Evolutionary conservation across 306 rosid genomes (phyloP), one percentile per base, ranked within the genome.

Genomic region (Morella rubra): DNA sequence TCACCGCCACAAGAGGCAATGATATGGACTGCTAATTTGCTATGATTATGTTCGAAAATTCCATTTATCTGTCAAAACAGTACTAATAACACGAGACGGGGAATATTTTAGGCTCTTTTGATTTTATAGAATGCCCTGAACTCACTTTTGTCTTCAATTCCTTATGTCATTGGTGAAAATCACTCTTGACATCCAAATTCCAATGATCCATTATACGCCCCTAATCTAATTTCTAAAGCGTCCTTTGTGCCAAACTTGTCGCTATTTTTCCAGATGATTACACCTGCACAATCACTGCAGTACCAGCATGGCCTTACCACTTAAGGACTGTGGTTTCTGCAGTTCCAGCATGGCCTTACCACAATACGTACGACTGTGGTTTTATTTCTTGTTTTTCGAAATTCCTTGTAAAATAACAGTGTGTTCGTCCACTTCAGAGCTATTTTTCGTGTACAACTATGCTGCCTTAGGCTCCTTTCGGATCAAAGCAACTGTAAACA

Each of bases 401-500:
- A 41, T 1, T 51, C 44, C 69, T 24, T 54, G 56, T 37, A 69
- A 52, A 73, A 19, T 19, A 66, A 78, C 58, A 73, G 50, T 18
- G 72, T 69, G 40, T 61, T 71, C 78, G 37, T 32, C 37, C 78
- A 74, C 74, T 73, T 62, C 76, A 44, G 70, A 67, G 45, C 40
- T 49, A 45, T 49, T 12, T 75, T 83, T 78, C 51, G 76, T 65
- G 51, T 74, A 61, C 44, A 44, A 78, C 37, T 73, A 60, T 79
- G 18, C 70, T 40, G 71, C 77, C 80, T 32, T 53, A 54, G 78
- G 72, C 76, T 54, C 70, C 86, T 24, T 76, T 60, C 42, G 13
- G 16, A 27, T 32, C 5, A 82, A 78, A 62, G 71, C 76, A 78
- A 69, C 56, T 69, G 27, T 16, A 47, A 58, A 8, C 27, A 32